These are phyloP conservation scores for Zea luxurians DNA, from an alignment of 176 grass and related monocot genomes.

Conservation along the genomic window DNA sequence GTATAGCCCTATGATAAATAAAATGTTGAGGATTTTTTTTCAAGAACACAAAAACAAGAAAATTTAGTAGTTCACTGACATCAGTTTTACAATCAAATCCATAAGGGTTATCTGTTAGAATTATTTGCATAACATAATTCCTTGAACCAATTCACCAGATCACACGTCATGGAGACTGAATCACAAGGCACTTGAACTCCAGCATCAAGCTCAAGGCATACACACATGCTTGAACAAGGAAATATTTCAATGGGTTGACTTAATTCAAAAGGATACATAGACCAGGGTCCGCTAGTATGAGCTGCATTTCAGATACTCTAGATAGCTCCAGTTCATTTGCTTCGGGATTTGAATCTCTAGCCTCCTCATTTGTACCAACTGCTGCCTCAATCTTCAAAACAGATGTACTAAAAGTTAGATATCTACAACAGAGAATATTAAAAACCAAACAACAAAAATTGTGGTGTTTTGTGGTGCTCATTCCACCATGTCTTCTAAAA, in stretches of 20 bases:
- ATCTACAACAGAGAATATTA: neutral
- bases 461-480: too few species aligned
- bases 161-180: too few species aligned
- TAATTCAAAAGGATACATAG: conserved; percentile 68
- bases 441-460: neutral
- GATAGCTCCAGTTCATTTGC: conserved; percentile 45
- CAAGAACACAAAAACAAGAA: too few species aligned
- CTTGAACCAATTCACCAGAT: neutral
- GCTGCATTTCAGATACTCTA: conserved; percentile 74
- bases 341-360: too few species aligned
- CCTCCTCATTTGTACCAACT: too few species aligned
- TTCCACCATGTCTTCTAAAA: too few species aligned
- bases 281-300: conserved; percentile 66
- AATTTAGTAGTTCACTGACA: too few species aligned
- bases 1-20: too few species aligned
- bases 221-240: neutral
- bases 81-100: too few species aligned
- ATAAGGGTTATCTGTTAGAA: neutral
- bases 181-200: neutral
- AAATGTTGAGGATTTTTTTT: too few species aligned
- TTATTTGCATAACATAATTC: neutral
- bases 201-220: conserved; percentile 11
- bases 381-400: neutral
- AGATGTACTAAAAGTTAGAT: conserved; percentile 12
- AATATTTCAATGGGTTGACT: neutral